Percentiles rank a stretch among this genome's conserved stretches.
These are phyloP conservation scores for Russula griseocarnosa DNA, from an alignment of 768 basidiomycete species.

Conservation along the genomic window DNA sequence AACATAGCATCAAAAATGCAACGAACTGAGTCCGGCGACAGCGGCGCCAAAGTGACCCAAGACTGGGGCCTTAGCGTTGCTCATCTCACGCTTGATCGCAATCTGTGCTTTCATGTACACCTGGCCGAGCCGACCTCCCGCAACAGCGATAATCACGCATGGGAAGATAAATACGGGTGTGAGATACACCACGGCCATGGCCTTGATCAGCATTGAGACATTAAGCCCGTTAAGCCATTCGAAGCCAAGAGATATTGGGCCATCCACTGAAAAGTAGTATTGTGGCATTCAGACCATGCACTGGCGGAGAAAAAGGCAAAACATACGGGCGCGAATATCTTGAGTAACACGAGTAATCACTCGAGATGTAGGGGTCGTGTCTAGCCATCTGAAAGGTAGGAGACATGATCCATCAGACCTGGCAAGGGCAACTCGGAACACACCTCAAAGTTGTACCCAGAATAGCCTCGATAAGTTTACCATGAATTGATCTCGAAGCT, in stretches of 20 bases:
- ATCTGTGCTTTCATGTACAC: constrained; percentile 56
- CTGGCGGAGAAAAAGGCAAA: background rate
- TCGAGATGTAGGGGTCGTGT: constrained; percentile 50
- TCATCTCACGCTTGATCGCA: constrained; percentile 54
- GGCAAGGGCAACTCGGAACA: constrained; percentile 34
- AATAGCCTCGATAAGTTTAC: constrained; percentile 48
- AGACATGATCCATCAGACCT: background rate
- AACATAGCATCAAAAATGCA: background rate
- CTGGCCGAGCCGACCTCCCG: constrained; percentile 45
- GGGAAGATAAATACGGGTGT: constrained; percentile 42
- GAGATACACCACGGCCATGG: constrained; percentile 38
- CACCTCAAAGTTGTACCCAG: constrained; percentile 60
- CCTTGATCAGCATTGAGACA: constrained; percentile 37
- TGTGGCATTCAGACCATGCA: background rate
- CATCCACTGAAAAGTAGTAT: constrained; percentile 34
- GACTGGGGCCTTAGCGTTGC: constrained; percentile 47
- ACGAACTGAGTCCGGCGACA: constrained; percentile 46
- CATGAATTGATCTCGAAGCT: constrained; percentile 54
- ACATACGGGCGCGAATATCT: constrained; percentile 46
- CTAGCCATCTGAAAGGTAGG: constrained; percentile 41
- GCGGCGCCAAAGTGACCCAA: constrained; percentile 51
- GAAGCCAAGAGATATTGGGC: constrained; percentile 33
- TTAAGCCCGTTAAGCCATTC: constrained; percentile 34
- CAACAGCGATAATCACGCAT: constrained; percentile 35
- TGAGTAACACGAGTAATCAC: constrained; percentile 65